Base-by-base conservation (phyloP, 2,329 filamentous ascomycete genomes). In the Raffaelea albimanens region DNA sequence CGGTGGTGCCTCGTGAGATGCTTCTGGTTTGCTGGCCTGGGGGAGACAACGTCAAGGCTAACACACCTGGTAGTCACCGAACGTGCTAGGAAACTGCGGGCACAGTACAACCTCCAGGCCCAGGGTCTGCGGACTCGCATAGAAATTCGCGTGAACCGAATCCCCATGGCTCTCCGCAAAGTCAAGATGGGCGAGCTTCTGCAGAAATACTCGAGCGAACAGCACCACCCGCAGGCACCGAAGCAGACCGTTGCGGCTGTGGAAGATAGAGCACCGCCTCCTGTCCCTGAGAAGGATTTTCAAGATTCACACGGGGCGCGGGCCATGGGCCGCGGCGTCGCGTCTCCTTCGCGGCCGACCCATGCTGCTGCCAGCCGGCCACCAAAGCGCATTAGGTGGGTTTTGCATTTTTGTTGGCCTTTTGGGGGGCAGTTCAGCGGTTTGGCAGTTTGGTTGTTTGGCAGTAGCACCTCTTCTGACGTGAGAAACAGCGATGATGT, bases 101-200 rank as follows among this genome's bases (percentile, higher is more conserved):
- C 90, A 7, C 89, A 95, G 63, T 95, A 94, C 68, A 83, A 85
- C 50, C 76, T 94, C 10, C 90, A 95, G 65, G 86, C 89, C 20
- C 85, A 91, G 63, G 86, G 86, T 53, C 75, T 97, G 36, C 80
- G 85, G 52, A 83, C 88, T 51, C 83, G 91, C 52, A 83, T 98
- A 45, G 90, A 96, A 65, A 85, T 95, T 68, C 86, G 93, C 66
- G 78, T 97, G 63, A 95, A 96, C 62, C 83, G 93, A 46, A 93
- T 97, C 45, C 93, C 93, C 8, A 77, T 80, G 57, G 76, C 82
- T 16, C 68, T 95, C 53, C 82, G 91, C 50, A 86, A 84, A 59
- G 75, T 80, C 52, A 94, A 80, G 49, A 91, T 98, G 75, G 81
- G 82, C 48, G 90, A 95, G 40, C 72, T 97, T 9, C 63, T 90